These are phyloP conservation scores for Epicoccum nigrum DNA, from an alignment of 2,329 filamentous ascomycete genomes.

Conservation along the genomic window DNA sequence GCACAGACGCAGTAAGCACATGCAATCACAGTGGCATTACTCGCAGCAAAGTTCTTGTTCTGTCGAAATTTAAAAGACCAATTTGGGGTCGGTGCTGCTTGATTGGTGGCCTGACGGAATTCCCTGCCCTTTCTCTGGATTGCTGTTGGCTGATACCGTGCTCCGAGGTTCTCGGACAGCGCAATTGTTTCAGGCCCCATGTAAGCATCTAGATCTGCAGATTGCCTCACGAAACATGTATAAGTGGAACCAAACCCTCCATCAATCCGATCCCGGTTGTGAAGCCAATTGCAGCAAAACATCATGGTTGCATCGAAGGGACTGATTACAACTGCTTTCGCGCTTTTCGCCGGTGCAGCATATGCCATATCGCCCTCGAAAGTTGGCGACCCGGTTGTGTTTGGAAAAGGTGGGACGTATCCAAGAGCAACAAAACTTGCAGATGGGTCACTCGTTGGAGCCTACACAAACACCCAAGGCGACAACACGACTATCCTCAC, in stretches of 20 bases:
- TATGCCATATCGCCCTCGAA: conserved; percentile 1
- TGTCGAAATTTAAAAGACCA: not conserved
- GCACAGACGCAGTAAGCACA: not conserved
- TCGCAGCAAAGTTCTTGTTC: not conserved
- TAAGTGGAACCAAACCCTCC: not conserved
- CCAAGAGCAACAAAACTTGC: conserved; percentile 39
- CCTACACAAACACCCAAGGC: conserved; percentile 31
- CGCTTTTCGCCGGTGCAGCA: conserved; percentile 11
- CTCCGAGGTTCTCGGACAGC: not conserved
- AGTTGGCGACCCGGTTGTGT: conserved; percentile 22
- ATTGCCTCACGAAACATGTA: not conserved
- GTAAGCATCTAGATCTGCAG: not conserved
- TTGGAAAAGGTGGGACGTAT: conserved; percentile 34
- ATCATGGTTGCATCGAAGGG: not conserved
- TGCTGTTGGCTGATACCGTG: not conserved
- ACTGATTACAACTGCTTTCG: not conserved
- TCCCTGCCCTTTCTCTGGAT: not conserved
- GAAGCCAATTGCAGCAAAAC: not conserved
- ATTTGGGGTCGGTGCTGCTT: not conserved
- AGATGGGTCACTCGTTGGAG: conserved; percentile 39
- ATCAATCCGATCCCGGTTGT: not conserved
- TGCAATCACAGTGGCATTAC: not conserved
- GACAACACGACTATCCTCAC: conserved; percentile 30
- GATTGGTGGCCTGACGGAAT: not conserved
- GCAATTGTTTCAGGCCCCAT: not conserved